Base-by-base conservation (phyloP, 148 eudicot species). In the Rhododendron henanense region DNA sequence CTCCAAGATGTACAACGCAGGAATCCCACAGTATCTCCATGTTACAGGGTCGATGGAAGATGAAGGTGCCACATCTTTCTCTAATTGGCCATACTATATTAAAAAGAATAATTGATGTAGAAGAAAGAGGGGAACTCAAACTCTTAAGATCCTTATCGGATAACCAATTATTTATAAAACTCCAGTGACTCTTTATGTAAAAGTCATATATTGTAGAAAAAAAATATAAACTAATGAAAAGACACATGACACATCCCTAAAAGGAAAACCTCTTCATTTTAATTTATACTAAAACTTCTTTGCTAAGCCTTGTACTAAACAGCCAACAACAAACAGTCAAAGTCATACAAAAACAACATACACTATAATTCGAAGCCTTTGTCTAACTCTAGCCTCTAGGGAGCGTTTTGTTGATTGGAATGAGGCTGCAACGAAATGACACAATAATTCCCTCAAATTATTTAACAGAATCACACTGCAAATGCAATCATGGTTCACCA, bases 261-360 rank as follows among this genome's bases (percentile, higher is more conserved):
- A 53, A 51, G 15, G 10, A 51, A 10, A 57, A 4, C 63, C 21
- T 57, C 63, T 57, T 57, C 21, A 57, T 18, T 16, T 18, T 18
- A 5, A 59, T 19, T 13, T 51, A 51, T 13, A 1, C 50, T 9
- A 59, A 59, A 59, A 19, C 25, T 21, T 78, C 51, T 18, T 78
- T 44, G 57, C 81, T 23, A 28, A 79, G 59, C 31, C 57, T 47
- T 19, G 59, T 48, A 50, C 47, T 5, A 11, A 47, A 10, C 57
- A 23, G 47, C 15, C 82, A 77, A 44, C 80, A 77, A 77, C 50
- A 79, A 79, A 48, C 82, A 48, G 82, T 23, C 82, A 79, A 51
- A 79, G 59, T n/a, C n/a, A n/a, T 31, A 25, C 35, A 59, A 79
- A 39, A 50, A 79, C 28, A 23, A 77, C 51, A 33, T 28, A 67